Percentiles rank a stretch among this genome's conserved stretches.
Evolutionary conservation across 208 protist species (phyloP).

Genomic region (Leishmania major): DNA sequence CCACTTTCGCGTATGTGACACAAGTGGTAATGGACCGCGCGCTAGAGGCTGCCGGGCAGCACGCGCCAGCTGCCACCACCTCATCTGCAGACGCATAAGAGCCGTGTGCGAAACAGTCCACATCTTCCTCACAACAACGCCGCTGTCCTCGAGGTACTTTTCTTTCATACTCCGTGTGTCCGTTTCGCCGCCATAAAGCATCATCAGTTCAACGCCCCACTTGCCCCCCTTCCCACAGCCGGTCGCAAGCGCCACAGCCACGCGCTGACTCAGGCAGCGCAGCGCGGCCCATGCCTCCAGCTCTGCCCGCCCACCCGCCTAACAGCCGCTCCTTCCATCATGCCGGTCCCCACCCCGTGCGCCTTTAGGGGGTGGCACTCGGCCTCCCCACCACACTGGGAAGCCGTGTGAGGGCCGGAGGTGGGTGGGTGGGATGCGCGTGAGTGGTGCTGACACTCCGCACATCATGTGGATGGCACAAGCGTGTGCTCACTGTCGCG

Average conservation of each 20-base stretch:
- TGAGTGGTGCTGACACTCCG: too few relatives aligned
- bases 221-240: background rate
- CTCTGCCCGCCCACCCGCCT: background rate
- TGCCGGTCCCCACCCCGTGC: background rate
- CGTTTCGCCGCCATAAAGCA: too few relatives aligned
- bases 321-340: background rate
- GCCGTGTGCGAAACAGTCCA: background rate
- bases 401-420: background rate
- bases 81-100: background rate
- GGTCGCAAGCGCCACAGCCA: background rate
- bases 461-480: background rate
- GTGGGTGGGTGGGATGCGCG: background rate
- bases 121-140: background rate
- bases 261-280: background rate
- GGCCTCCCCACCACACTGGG: background rate
- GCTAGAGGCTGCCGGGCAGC: conserved; percentile 48
- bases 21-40: conserved; percentile 63
- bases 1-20: conserved; percentile 47
- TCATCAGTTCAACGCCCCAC: too few relatives aligned
- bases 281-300: background rate
- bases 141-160: background rate
- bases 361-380: background rate
- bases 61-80: conserved; percentile 3
- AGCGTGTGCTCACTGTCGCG: background rate
- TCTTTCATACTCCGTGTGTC: background rate